A percentile compares a stretch with the other conserved stretches of the same genome.
Evolutionary conservation across 768 basidiomycete species (phyloP).

Genomic region (Filobasidium wieringae): DNA sequence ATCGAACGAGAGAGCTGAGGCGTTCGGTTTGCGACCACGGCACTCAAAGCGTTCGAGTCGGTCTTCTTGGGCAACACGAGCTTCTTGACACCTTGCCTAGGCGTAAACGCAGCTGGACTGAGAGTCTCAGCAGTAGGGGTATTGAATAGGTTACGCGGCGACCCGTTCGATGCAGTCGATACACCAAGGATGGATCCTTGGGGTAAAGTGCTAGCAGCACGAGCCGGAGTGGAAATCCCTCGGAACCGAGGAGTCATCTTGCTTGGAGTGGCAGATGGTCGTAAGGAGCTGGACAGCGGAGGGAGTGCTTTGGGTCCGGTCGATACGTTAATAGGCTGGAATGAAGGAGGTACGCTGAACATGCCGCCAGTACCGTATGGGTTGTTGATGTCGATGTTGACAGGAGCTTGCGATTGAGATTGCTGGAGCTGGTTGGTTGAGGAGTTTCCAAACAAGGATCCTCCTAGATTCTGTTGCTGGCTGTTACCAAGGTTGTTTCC

Average conservation of each 20-base stretch:
- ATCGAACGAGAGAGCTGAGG: slow-evolving; percentile 15
- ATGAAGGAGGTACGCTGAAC: slow-evolving; percentile 49
- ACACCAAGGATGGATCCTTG: not conserved
- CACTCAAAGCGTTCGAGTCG: slow-evolving; percentile 26
- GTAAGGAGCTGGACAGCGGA: slow-evolving; percentile 34
- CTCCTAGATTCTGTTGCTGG: slow-evolving; percentile 16
- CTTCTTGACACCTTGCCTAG: slow-evolving; percentile 80
- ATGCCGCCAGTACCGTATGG: slow-evolving; percentile 45
- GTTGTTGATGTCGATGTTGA: slow-evolving; percentile 19
- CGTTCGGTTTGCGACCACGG: slow-evolving; percentile 25
- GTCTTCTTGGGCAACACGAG: slow-evolving; percentile 70
- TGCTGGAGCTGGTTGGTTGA: slow-evolving; percentile 33
- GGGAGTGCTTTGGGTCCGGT: slow-evolving; percentile 35
- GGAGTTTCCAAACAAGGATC: slow-evolving; percentile 14
- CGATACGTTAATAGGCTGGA: slow-evolving; percentile 41
- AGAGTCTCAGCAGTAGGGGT: slow-evolving; percentile 51
- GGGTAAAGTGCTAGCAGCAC: not conserved
- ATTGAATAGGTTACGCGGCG: slow-evolving; percentile 18
- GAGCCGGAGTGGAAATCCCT: slow-evolving; percentile 6
- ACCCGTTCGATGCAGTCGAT: slow-evolving; percentile 12
- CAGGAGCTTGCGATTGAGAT: slow-evolving; percentile 21
- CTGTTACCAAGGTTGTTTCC: slow-evolving; percentile 32
- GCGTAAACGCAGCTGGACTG: slow-evolving; percentile 57
- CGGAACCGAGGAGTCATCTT: slow-evolving; percentile 17
- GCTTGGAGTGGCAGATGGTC: slow-evolving; percentile 30